Evolutionary conservation across 352 stramenopile species (phyloP), one percentile per base, ranked within the genome.

Genomic region (Globisporangium sylvaticum): DNA sequence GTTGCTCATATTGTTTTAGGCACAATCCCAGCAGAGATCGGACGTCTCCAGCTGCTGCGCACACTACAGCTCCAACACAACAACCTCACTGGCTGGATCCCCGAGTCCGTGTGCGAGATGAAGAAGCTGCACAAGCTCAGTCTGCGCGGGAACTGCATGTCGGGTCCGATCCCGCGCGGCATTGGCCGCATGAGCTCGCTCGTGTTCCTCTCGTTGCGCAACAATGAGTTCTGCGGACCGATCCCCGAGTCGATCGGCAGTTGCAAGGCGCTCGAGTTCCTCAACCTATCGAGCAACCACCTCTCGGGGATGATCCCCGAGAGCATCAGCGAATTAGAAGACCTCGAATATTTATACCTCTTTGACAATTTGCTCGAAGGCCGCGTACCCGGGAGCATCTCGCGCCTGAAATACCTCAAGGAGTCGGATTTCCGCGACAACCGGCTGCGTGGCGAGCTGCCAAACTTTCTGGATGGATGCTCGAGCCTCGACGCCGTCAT

Each of bases 11-110:
- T n/a, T n/a, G n/a, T n/a, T n/a, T n/a, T n/a, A 86, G 78, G 76
- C 20, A 66, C 69, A 15, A 68, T 95, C 0, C 85, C 85, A 5
- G 66, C 42, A 2, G 72, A 88, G 31, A 61, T 96, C 20, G 83
- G 81, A 5, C 74, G 75, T 42, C 71, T 94, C 5, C 74, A 81
- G 46, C 71, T 81, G 57, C 75, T 96, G 10, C 77, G 76, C n/a
- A 90, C 81, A 37, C 72, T 94, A 8, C 84, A 93, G 52, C 73
- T 96, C 10, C 86, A 96, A 69, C 84, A 94, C 69, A 96, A 96
- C 74, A 92, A 87, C 57, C 68, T 96, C 64, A 74, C 72, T 18
- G 88, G 84, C 14, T 31, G 66, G 20, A 64, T 96, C 15, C 84
- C 88, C 0, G 62, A 67, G 18, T 76, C 75, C 29, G 64, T 94